Evolutionary conservation across 1,284 basidiomycete genomes (phyloP).

Genomic region (Coniophora puteana): DNA sequence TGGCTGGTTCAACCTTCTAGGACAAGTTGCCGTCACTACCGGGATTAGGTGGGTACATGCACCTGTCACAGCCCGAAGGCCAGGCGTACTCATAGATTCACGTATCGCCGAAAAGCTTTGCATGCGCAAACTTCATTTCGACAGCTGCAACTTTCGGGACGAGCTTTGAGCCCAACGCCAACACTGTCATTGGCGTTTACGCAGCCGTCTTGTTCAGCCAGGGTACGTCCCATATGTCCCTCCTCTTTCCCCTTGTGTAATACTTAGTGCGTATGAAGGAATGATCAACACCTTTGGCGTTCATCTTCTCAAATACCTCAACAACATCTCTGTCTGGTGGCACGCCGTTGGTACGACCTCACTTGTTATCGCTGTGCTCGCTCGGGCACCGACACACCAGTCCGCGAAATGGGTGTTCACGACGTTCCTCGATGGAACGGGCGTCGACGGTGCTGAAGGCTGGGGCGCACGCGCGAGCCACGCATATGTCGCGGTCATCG

Average conservation of each 20-base stretch:
- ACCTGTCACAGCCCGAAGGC: neutral
- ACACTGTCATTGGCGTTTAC: slow-evolving; percentile 67
- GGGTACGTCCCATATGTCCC: slow-evolving; percentile 25
- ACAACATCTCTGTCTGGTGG: slow-evolving; percentile 71
- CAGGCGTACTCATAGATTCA: neutral
- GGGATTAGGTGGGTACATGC: slow-evolving; percentile 52
- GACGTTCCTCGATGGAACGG: slow-evolving; percentile 69
- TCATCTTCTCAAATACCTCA: slow-evolving; percentile 57
- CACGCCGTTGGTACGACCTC: slow-evolving; percentile 67
- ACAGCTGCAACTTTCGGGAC: slow-evolving; percentile 58
- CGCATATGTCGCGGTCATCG: slow-evolving; percentile 68
- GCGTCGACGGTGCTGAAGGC: slow-evolving; percentile 45
- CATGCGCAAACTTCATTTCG: slow-evolving; percentile 65
- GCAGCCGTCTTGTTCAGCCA: slow-evolving; percentile 66
- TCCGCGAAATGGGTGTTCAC: slow-evolving; percentile 65
- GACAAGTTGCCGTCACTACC: slow-evolving; percentile 74
- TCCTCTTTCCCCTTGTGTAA: neutral
- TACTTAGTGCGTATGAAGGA: slow-evolving; percentile 21
- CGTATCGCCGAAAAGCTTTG: slow-evolving; percentile 43
- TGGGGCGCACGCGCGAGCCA: slow-evolving; percentile 67
- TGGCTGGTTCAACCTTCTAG: slow-evolving; percentile 74
- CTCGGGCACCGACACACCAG: slow-evolving; percentile 67
- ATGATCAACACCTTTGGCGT: slow-evolving; percentile 75
- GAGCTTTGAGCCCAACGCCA: slow-evolving; percentile 51
- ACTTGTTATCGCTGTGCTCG: slow-evolving; percentile 63